Base-by-base conservation (phyloP, 345 rosid species). In the Bruguiera parviflora region DNA sequence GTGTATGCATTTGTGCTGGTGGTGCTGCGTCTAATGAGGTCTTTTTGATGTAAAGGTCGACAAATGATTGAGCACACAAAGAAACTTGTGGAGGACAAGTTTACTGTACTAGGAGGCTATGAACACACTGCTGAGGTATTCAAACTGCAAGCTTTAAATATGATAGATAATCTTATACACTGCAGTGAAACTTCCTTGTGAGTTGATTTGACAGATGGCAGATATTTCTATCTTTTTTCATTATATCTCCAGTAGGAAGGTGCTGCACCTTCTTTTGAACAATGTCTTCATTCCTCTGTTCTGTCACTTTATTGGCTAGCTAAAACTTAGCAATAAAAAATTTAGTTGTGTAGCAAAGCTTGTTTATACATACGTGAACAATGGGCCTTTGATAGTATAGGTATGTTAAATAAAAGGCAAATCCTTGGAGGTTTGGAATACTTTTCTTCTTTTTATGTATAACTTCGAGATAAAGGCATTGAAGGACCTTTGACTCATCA, bases 11-110 rank as follows among this genome's bases (percentile, higher is more conserved):
- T 39, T 39, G 10, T 39, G 19, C 49, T 13, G 15, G 18, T 43
- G 49, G 18, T 43, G 49, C 49, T 11, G 18, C 1, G 1, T 13
- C 19, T 43, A 15, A 43, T 43, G 59, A 65, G 43, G 61, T 55
- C 62, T 61, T 66, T 69, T 56, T 71, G 43, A 75, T 76, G 53
- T 78, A 61, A 84, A 95, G 99, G 99, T 75, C 92, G 98, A 60
- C 87, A 90, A 77, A 95, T 95, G 99, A 95, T 95, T 81, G 99
- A 95, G 77, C 97, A 95, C 75, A 92, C 98, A 28, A 92, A 88
- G 77, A 89, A 83, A 68, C 87, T 85, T 63, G 96, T 92, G 70
- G 96, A 92, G 80, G 98, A 95, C 69, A 95, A 82, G 81, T 95
- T 92, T 77, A 95, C 89, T 32, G 74, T 80, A 21, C 70, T 81